Evolutionary conservation across 1,139 yeast genomes (phyloP), one percentile per base, ranked within the genome.

Genomic region (Debaryomycetaceae sp.): DNA sequence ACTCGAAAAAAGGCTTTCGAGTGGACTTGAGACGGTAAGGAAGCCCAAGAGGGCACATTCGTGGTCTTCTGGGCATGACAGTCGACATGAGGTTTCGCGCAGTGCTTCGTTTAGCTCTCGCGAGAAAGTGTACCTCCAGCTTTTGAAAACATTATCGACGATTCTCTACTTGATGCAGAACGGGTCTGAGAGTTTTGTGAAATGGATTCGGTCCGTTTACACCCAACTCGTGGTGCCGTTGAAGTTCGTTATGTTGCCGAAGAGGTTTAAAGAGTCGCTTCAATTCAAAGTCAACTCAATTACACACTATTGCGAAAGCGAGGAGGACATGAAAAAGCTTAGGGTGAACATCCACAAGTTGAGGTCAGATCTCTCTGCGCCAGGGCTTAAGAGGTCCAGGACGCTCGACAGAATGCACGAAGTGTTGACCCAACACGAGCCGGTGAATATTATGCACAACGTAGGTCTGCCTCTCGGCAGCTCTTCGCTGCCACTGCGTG

Each of bases 351-450:
- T 72, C 45, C 71, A 69, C 41, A 55, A 54, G 24, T 52, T 72
- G 41, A 53, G 79, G 36, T 51, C 59, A 7, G 75, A 69, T 16
- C 63, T 75, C 71, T 44, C 60, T 6, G 56, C 59, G 1, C 75
- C 75, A 0, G 68, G 73, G 0, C 49, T 65, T 30, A 59, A 60
- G 37, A 33, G 53, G 29, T 42, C 44, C 9, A 18, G 17, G 5
- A 31, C 39, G 11, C 18, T 30, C 6, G 36, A 33, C 14, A 33
- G 17, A 2, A 22, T 22, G 26, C 26, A 22, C 11, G 4, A 11
- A 5, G 16, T 8, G 19, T 3, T 30, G 7, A 7, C 17, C 5
- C 5, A 22, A 14, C 35, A n/a, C 5, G 24, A 15, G 14, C 9
- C 35, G 14, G 15, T 33, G 35, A 8, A 8, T 8, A 8, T n/a